Evolutionary conservation across 2,329 filamentous ascomycete species (phyloP).

Genomic region (Ophiostoma piceae): DNA sequence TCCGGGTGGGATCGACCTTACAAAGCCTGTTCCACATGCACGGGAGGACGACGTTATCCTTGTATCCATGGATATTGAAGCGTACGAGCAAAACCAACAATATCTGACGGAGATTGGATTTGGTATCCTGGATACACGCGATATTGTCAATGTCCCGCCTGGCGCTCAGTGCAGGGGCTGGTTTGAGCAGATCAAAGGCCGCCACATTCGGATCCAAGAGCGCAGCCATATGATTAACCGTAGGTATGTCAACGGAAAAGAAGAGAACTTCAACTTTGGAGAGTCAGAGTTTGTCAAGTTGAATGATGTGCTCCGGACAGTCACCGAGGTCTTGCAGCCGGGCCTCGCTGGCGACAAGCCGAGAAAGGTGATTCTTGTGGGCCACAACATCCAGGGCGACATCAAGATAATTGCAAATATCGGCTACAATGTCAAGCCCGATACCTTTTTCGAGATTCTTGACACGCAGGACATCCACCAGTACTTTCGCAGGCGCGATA

Average conservation of each 20-base stretch:
- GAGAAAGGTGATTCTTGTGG: constrained; percentile 63
- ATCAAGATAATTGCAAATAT: constrained; percentile 60
- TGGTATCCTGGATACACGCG: constrained; percentile 66
- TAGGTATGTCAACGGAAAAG: constrained; percentile 42
- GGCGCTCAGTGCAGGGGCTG: constrained; percentile 60
- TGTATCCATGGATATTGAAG: constrained; percentile 76
- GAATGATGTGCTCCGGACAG: constrained; percentile 33
- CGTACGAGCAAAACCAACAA: constrained; percentile 61
- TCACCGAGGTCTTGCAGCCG: constrained; percentile 31
- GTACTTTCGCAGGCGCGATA: constrained; percentile 48
- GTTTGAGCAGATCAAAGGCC: constrained; percentile 59
- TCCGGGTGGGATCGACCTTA: constrained; percentile 38
- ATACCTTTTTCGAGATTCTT: constrained; percentile 56
- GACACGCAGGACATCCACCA: constrained; percentile 72
- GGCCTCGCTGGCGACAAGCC: constrained; percentile 24
- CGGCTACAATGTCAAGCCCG: constrained; percentile 55
- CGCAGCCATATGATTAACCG: constrained; percentile 60
- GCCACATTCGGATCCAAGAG: constrained; percentile 74
- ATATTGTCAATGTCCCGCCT: constrained; percentile 51
- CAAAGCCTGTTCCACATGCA: constrained; percentile 41
- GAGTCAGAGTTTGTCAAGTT: constrained; percentile 40
- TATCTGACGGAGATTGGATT: constrained; percentile 82
- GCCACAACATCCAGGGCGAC: constrained; percentile 66
- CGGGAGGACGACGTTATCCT: constrained; percentile 60
- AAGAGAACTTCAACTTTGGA: constrained; percentile 63